Evolutionary conservation across 768 basidiomycete species (phyloP), one percentile per base, ranked within the genome.

Genomic region (Amanita molliuscula): DNA sequence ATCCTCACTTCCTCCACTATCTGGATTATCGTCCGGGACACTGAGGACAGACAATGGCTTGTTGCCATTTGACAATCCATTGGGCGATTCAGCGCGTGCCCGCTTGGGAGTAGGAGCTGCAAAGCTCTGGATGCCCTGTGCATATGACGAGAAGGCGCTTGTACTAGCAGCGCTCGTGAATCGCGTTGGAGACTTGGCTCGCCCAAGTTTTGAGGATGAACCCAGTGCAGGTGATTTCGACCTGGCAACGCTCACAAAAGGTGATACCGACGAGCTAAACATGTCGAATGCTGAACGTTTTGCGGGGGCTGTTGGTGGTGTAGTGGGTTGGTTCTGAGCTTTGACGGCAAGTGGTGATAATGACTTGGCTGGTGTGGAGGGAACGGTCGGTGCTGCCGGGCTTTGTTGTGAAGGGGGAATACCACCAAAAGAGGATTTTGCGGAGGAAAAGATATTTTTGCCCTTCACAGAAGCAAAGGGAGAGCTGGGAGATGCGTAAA

Each of bases 381-480:
- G 33, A 11, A 51, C 29, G 46, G 47, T 9, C 50, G 51, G 21
- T 55, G 59, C 29, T 48, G 51, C 40, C 61, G 55, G n/a, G 64
- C 59, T 28, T 34, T 60, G 29, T 29, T 29, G 57, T 44, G 58
- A 58, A 29, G 56, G 60, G 18, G 62, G 63, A 28, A 68, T 57
- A 35, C 61, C 55, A 26, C 61, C 51, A 11, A 60, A 53, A 16
- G 67, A 53, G 33, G 74, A 58, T 57, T 70, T 71, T 46, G 61
- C 61, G 9, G 72, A 61, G 13, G 35, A 26, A 56, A 79, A 78
- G 20, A 73, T 55, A 59, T 76, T 84, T 53, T 81, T 76, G 42
- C 84, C 87, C 56, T 82, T 86, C 59, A 85, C 79, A 42, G 76
- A 65, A 11, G 83, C 79, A 58, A 89, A 89, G 4, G 87, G 86